Conservation (phyloP, 164 flowering plant genomes). For the Malania oleifera region DNA sequence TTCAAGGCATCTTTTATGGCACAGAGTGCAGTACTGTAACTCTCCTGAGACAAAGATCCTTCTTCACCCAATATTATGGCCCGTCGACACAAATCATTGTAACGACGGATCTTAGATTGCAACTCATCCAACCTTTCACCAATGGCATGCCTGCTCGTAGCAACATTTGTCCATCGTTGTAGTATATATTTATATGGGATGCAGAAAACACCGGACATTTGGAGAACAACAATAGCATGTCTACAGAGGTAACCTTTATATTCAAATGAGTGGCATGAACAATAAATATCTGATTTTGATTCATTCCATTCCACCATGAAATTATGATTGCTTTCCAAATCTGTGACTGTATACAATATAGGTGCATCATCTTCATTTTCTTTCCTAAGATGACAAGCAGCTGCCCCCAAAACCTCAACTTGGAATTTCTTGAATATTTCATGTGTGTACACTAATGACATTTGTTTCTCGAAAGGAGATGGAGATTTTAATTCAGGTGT, state of each 20-base stretch:
- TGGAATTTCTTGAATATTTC: constrained; percentile 8
- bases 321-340: constrained; percentile 3
- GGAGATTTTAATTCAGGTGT: constrained; percentile 9
- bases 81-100: constrained; percentile 38
- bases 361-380: neutral
- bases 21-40: constrained; percentile 28
- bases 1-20: constrained; percentile 5
- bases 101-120: constrained; percentile 22
- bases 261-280: constrained; percentile 8
- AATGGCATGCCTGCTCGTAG: constrained; percentile 5
- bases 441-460: constrained; percentile 6
- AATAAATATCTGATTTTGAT: neutral
- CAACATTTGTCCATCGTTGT: constrained; percentile 6
- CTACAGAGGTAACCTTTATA: constrained; percentile 8
- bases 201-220: constrained; percentile 6
- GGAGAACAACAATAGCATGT: constrained; percentile 8
- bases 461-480: constrained; percentile 8
- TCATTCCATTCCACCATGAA: constrained; percentile 8
- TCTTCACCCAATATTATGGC: constrained; percentile 46
- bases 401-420: constrained; percentile 8
- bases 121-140: neutral
- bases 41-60: constrained; percentile 39
- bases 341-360: constrained; percentile 4
- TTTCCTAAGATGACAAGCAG: constrained; percentile 6
- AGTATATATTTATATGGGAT: constrained; percentile 5